These are phyloP conservation scores for Ascochyta lentis DNA, from an alignment of 2,329 filamentous ascomycete species.

Conservation along the genomic window DNA sequence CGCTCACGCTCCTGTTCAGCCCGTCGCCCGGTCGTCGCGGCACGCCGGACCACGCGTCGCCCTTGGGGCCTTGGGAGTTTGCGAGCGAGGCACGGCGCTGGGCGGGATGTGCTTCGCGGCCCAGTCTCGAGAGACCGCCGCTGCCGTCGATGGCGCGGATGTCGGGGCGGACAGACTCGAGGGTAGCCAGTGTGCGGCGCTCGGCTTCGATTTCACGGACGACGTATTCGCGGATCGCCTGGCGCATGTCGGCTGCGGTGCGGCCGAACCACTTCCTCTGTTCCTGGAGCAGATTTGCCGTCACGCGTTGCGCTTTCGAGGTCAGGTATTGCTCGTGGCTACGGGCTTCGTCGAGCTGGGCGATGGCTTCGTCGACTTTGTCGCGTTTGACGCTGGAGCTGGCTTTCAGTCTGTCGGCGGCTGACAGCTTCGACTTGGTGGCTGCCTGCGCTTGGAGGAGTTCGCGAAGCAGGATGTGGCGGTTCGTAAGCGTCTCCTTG, in stretches of 20 bases:
- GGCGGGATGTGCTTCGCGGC: constrained; percentile 83
- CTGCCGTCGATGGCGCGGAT: constrained; percentile 91
- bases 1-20: constrained; percentile 77
- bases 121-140: constrained; percentile 86
- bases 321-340: constrained; percentile 80
- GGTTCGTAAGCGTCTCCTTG: constrained; percentile 96
- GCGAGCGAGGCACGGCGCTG: constrained; percentile 77
- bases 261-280: constrained; percentile 89
- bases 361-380: constrained; percentile 98
- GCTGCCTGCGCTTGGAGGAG: constrained; percentile 88
- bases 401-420: constrained; percentile 86
- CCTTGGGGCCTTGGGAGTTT: constrained; percentile 92
- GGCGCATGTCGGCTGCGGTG: constrained; percentile 81
- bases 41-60: constrained; percentile 97
- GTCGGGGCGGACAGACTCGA: constrained; percentile 93
- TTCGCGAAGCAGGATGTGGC: constrained; percentile 93
- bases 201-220: constrained; percentile 95
- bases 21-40: constrained; percentile 77
- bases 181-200: constrained; percentile 83
- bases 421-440: constrained; percentile 80
- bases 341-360: constrained; percentile 84
- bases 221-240: constrained; percentile 88
- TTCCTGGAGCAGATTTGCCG: constrained; percentile 85
- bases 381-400: constrained; percentile 87
- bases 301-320: constrained; percentile 88